A percentile compares a stretch with the other conserved stretches of the same genome.
Evolutionary conservation across 768 basidiomycete genomes (phyloP).

Genomic region (Mycena amicta): DNA sequence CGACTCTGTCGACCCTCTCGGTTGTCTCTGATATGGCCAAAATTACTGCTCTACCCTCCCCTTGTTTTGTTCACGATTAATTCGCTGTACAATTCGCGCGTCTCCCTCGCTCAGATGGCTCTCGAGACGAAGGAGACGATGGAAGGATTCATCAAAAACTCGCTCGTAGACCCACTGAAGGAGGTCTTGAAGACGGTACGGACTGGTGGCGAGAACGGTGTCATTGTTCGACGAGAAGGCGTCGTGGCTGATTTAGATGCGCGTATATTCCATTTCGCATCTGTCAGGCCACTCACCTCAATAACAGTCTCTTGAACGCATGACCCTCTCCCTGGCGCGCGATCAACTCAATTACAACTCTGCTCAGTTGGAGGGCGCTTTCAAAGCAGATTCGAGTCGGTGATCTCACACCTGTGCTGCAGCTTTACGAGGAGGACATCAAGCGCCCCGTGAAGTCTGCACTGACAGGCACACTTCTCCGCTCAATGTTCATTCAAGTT

Average conservation of each 20-base stretch:
- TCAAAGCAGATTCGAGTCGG: slow-evolving; percentile 71
- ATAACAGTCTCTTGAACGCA: slow-evolving; percentile 92
- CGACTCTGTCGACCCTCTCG: slow-evolving; percentile 68
- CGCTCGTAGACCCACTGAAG: slow-evolving; percentile 85
- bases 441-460: slow-evolving; percentile 83
- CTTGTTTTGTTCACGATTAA: slow-evolving; percentile 54
- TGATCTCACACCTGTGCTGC: slow-evolving; percentile 83
- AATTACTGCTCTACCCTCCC: slow-evolving; percentile 75
- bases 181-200: slow-evolving; percentile 84
- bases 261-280: slow-evolving; percentile 28
- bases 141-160: slow-evolving; percentile 74
- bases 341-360: slow-evolving; percentile 74
- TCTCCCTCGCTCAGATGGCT: slow-evolving; percentile 56
- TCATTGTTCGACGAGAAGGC: slow-evolving; percentile 79
- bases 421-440: slow-evolving; percentile 92
- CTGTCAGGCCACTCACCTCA: too few relatives aligned
- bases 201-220: slow-evolving; percentile 72
- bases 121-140: slow-evolving; percentile 67
- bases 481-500: slow-evolving; percentile 87
- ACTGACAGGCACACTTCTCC: slow-evolving; percentile 75
- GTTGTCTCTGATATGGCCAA: slow-evolving; percentile 79
- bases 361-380: slow-evolving; percentile 65
- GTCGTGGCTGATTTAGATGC: slow-evolving; percentile 86
- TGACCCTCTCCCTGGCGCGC: slow-evolving; percentile 82
- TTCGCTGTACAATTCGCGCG: slow-evolving; percentile 59